Evolutionary conservation across 345 rosid species (phyloP).

Genomic region (Heritiera fomes): DNA sequence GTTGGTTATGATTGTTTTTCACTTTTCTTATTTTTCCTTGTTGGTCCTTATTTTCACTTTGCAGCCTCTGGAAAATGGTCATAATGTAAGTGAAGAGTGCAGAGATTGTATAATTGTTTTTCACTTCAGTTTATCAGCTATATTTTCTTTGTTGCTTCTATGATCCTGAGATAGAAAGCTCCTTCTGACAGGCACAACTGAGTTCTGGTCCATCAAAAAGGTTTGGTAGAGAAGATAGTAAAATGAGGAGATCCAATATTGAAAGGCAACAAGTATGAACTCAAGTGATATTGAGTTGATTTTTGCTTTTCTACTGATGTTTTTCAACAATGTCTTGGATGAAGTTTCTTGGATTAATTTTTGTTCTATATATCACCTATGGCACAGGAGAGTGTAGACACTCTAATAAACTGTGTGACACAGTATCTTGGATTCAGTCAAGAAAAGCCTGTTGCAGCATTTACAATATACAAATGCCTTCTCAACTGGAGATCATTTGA

Average conservation of each 20-base stretch:
- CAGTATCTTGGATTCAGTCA: conserved; percentile 70
- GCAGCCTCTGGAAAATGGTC: conserved; percentile 76
- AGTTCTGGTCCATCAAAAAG: conserved; percentile 47
- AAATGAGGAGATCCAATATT: conserved; percentile 55
- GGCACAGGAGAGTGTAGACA: conserved; percentile 71
- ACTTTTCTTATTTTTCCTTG: conserved; percentile 17
- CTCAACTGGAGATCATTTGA: conserved; percentile 87
- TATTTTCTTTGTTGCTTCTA: conserved; percentile 20
- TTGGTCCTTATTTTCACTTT: conserved; percentile 22
- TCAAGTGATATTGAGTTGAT: conserved; percentile 5
- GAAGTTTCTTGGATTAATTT: conserved; percentile 16
- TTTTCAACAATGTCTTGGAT: not conserved
- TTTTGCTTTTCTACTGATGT: not conserved
- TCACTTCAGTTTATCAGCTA: conserved; percentile 10
- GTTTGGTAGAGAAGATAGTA: conserved; percentile 54
- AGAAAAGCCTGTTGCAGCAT: conserved; percentile 79
- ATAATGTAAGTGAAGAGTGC: conserved; percentile 50
- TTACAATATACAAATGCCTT: conserved; percentile 89
- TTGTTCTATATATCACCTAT: conserved; percentile 15
- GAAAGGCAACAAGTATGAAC: conserved; percentile 67
- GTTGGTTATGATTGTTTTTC: conserved; percentile 17
- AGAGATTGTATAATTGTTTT: conserved; percentile 18
- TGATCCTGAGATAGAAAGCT: conserved; percentile 23
- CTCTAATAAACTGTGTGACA: conserved; percentile 62
- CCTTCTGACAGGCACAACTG: conserved; percentile 50